phyloP scores from a whole-genome alignment of 306 rosid genomes.

The Trichosanthes truncata region DNA sequence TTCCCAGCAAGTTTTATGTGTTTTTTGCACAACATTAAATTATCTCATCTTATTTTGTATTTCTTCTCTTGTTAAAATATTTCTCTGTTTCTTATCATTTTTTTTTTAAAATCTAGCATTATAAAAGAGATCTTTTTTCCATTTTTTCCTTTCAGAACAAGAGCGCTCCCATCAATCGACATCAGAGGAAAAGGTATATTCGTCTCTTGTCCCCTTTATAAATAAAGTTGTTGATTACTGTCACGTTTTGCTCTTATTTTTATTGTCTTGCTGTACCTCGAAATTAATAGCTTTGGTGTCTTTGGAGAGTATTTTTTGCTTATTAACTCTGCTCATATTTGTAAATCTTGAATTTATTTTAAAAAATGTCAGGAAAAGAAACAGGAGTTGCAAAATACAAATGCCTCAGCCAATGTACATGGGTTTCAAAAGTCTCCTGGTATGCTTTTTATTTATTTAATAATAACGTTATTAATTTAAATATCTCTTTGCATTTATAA shows the following conservation, averaged over 20 bases:
- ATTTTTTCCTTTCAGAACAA: neutral
- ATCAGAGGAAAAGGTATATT: neutral
- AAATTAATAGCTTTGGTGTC: neutral
- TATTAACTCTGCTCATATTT: neutral
- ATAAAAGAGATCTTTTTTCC: neutral
- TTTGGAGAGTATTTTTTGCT: neutral
- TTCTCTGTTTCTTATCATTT: neutral
- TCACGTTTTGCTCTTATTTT: neutral
- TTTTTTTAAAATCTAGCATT: neutral
- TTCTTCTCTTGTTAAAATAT: neutral
- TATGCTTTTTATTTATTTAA: neutral
- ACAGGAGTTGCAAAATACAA: constrained; percentile 43
- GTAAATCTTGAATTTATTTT: neutral
- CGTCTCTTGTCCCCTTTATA: neutral
- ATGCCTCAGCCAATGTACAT: constrained; percentile 31
- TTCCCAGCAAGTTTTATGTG: neutral
- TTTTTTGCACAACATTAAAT: neutral
- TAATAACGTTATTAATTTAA: neutral
- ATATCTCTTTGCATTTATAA: neutral
- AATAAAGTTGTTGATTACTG: neutral
- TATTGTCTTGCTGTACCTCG: neutral
- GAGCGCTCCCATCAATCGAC: neutral
- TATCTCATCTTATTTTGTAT: neutral
- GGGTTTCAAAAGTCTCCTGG: constrained; percentile 50
- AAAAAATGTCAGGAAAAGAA: constrained; percentile 8